Evolutionary conservation across 768 basidiomycete genomes (phyloP), one percentile per base, ranked within the genome.

Genomic region (Pleurotus citrinopileatus): DNA sequence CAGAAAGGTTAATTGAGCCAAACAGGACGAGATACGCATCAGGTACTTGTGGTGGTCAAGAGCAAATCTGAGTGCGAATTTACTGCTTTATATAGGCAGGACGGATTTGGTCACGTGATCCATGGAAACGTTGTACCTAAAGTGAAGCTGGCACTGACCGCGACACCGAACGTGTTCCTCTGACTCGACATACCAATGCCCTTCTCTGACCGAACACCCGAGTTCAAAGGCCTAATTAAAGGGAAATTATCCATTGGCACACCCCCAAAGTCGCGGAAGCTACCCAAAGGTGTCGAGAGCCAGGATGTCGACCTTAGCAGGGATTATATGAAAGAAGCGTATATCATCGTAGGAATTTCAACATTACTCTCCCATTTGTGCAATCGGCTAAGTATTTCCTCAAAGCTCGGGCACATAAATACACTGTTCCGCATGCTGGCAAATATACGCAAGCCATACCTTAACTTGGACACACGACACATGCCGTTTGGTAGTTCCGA

Each of bases 371-470:
- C 15, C 26, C 43, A 34, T 28, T 44, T 26, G 17, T 23, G 13
- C 6, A 25, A 7, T 5, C 43, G 25, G 22, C 51, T 44, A 15
- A 28, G 15, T n/a, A 19, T 20, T 43, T 20, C 8, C 7, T 10
- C 51, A 50, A 46, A 94, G 91, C 70, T 94, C 23, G 83, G 81
- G 58, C 89, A 91, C 59, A 86, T 92, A 53, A 78, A 73, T 57
- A 83, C 83, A 3, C 70, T 94, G 54, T 80, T 79, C 23, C 80
- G 79, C 42, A 86, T 95, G 80, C 79, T 98, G 38, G 66, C 76
- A 28, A 77, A 79, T 54, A 83, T 98, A 55, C 85, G 94, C 12
- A 85, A 87, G 52, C 84, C 95, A 25, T 99, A 99, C 73, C 77
- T 98, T 61, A 90, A 87, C 62, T 75, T 93, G 57, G 83, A 90